Base-by-base conservation (phyloP, 352 stramenopile genomes). In the Pythium sp. region DNA sequence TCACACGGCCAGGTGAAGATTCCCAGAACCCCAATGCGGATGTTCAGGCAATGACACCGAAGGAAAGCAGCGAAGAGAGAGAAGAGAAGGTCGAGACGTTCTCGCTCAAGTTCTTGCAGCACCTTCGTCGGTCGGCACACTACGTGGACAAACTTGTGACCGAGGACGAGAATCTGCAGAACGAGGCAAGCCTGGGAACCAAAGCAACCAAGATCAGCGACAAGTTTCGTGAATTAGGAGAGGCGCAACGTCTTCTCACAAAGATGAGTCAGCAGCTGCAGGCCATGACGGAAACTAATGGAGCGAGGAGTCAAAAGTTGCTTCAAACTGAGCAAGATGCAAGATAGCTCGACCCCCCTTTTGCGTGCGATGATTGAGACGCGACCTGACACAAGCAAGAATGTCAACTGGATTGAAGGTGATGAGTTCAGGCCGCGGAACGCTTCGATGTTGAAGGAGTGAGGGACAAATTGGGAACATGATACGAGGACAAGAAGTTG, bases 131-230 rank as follows among this genome's bases (percentile, higher is more conserved):
- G 11, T 89, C 82, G 12, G 69, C 68, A 11, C 75, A 87, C 64
- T 92, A 92, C 49, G 72, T 84, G 30, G 82, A 92, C 58, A 92
- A 87, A 38, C 75, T 94, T 7, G 74, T 74, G 28, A 54, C 67
- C n/a, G 75, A 84, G 68, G 75, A 83, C 22, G 74, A 84, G 38
- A 87, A 67, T 67, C 41, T 86, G 9, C 72, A 81, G 22, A 89
- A 79, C 51, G 72, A 81, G 32, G 62, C 63, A 32, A 85, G 82
- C 70, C 34, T 87, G 34, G 67, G 64, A 11, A 80, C 74, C 4
- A 79, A 71, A 28, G 67, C 72, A 3, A 47, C 34, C 30, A 77
- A 69, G 24, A 65, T 86, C 38, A 53, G 65, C 15, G 64, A 67
- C 11, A 63, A 84, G 55, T 75, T 81, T 7, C 51, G 56, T 5